Evolutionary conservation across 2,329 filamentous ascomycete genomes (phyloP).

Genomic region (Aspergillus sergii): DNA sequence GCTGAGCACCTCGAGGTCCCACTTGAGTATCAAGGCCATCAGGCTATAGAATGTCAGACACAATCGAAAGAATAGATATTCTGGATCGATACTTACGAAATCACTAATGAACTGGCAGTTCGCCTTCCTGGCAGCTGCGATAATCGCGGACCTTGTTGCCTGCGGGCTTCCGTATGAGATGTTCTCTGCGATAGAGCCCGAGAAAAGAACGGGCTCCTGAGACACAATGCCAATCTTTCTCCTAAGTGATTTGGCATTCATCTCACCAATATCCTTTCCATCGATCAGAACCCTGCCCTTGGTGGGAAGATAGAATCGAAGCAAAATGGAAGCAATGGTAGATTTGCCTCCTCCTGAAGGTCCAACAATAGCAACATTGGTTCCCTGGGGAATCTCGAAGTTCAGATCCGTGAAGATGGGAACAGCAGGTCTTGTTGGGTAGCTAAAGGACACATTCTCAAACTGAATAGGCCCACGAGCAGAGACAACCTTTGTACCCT

Average conservation of each 20-base stretch:
- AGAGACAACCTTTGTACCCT: slow-evolving; percentile 75
- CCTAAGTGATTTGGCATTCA: slow-evolving; percentile 93
- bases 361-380: slow-evolving; percentile 94
- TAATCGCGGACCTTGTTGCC: slow-evolving; percentile 77
- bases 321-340: slow-evolving; percentile 86
- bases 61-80: background rate
- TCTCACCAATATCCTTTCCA: slow-evolving; percentile 75
- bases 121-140: slow-evolving; percentile 83
- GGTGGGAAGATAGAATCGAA: slow-evolving; percentile 88
- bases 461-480: slow-evolving; percentile 90
- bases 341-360: slow-evolving; percentile 96
- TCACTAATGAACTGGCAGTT: slow-evolving; percentile 98
- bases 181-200: slow-evolving; percentile 74
- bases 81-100: slow-evolving; percentile 60
- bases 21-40: slow-evolving; percentile 94
- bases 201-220: slow-evolving; percentile 93
- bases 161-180: slow-evolving; percentile 87
- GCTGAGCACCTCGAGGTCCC: slow-evolving; percentile 86
- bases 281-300: slow-evolving; percentile 78
- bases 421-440: slow-evolving; percentile 90
- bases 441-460: slow-evolving; percentile 81
- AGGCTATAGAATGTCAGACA: slow-evolving; percentile 54
- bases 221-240: slow-evolving; percentile 93
- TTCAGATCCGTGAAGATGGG: slow-evolving; percentile 84
- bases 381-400: slow-evolving; percentile 90